These are phyloP conservation scores for Jacaranda mimosifolia DNA, from an alignment of 257 asterid species.

Conservation along the genomic window DNA sequence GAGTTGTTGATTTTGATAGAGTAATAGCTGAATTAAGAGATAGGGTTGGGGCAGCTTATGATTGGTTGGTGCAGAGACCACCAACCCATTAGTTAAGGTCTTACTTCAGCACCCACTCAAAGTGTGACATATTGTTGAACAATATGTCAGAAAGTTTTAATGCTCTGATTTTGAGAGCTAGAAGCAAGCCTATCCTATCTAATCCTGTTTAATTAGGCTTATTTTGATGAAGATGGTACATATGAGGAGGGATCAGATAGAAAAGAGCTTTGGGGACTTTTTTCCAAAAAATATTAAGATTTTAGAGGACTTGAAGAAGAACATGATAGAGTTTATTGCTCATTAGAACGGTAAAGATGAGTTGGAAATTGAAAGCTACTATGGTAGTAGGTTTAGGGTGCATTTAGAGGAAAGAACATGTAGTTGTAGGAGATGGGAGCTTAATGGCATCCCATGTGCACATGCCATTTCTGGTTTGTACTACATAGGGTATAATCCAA, in stretches of 20 bases:
- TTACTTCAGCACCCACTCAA: background rate
- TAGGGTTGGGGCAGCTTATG: background rate
- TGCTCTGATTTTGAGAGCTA: background rate
- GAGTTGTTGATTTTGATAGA: background rate
- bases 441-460: background rate
- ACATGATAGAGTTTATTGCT: background rate
- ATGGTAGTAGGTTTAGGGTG: background rate
- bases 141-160: conserved; percentile 13
- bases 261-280: background rate
- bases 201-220: background rate
- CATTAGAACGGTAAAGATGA: background rate
- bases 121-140: background rate
- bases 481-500: background rate
- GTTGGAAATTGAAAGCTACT: background rate
- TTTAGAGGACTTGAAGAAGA: background rate
- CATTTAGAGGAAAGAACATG: background rate
- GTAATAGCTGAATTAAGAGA: background rate
- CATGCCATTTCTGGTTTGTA: background rate
- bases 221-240: background rate
- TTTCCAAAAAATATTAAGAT: background rate
- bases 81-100: background rate
- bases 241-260: background rate
- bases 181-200: background rate
- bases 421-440: background rate
- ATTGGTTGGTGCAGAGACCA: background rate